These are phyloP conservation scores for Eutypella sp. DNA, from an alignment of 2,329 filamentous ascomycete genomes.

Conservation along the genomic window DNA sequence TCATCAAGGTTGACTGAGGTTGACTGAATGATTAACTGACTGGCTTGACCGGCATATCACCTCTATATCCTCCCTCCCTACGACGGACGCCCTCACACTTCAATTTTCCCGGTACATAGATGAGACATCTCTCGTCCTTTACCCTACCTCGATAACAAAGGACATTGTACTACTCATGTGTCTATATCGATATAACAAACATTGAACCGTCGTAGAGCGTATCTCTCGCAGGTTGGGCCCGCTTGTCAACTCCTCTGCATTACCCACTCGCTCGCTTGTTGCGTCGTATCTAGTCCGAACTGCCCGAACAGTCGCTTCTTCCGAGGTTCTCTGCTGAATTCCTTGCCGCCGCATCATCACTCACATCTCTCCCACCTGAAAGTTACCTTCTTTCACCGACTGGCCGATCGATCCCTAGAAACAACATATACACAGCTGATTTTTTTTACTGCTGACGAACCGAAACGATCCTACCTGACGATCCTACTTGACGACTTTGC, in stretches of 20 bases:
- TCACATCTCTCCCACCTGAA: no score
- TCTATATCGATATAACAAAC: not conserved
- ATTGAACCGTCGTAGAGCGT: not conserved
- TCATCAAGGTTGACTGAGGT: no score
- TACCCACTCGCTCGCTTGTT: not conserved
- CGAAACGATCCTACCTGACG: not conserved
- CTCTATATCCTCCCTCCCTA: no score
- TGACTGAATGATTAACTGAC: no score
- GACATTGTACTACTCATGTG: no score
- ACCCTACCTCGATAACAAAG: no score
- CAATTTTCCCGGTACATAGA: no score
- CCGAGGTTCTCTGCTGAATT: not conserved
- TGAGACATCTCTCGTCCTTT: no score
- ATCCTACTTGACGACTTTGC: no score
- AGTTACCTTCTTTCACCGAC: not conserved
- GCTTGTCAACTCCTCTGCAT: not conserved
- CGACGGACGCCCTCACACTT: no score
- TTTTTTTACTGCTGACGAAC: constrained; percentile 1
- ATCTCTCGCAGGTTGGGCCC: not conserved
- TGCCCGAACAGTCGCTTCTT: not conserved
- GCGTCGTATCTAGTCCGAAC: not conserved
- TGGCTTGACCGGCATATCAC: no score
- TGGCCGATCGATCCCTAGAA: not conserved
- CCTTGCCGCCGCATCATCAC: not conserved
- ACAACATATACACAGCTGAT: not conserved